Evolutionary conservation across 73 alveolate species (phyloP).

Genomic region (Paramecium sonneborni): DNA sequence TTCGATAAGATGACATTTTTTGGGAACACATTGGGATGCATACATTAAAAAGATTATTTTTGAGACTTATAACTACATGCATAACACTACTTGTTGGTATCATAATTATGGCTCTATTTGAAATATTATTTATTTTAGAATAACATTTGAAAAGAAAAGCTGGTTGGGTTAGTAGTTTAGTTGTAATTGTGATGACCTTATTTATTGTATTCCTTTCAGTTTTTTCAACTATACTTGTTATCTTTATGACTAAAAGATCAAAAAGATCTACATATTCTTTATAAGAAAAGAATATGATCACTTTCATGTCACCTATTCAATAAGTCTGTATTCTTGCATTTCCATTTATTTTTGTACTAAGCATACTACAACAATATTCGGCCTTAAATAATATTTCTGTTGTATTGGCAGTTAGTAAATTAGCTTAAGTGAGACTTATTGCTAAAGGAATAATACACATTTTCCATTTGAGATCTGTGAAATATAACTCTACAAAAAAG

Average conservation of each 20-base stretch:
- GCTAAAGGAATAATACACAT: not conserved
- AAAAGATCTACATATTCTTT: slow-evolving; percentile 14
- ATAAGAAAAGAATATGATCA: slow-evolving; percentile 20
- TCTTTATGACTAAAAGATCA: slow-evolving; percentile 13
- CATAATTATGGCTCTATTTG: slow-evolving; percentile 27
- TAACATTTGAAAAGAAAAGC: not conserved
- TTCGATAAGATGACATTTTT: slow-evolving; percentile 43
- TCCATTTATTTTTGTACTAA: slow-evolving; percentile 12
- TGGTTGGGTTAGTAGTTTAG: not conserved
- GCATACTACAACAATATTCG: not conserved
- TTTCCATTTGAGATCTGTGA: slow-evolving; percentile 8
- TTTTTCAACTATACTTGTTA: not conserved
- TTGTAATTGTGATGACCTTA: not conserved
- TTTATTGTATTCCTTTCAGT: not conserved
- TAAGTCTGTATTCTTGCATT: slow-evolving; percentile 17
- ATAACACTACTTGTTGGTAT: slow-evolving; percentile 22
- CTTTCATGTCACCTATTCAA: slow-evolving; percentile 16
- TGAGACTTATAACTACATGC: slow-evolving; percentile 4
- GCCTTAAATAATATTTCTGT: not conserved
- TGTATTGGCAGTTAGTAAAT: not conserved
- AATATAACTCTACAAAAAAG: not conserved
- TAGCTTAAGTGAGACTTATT: slow-evolving; percentile 1
- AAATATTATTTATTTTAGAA: not conserved
- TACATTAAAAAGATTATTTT: slow-evolving; percentile 19
- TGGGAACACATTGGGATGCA: slow-evolving; percentile 54